Conservation (phyloP, 2,329 filamentous ascomycete genomes). For the Stachybotrys chartarum region DNA sequence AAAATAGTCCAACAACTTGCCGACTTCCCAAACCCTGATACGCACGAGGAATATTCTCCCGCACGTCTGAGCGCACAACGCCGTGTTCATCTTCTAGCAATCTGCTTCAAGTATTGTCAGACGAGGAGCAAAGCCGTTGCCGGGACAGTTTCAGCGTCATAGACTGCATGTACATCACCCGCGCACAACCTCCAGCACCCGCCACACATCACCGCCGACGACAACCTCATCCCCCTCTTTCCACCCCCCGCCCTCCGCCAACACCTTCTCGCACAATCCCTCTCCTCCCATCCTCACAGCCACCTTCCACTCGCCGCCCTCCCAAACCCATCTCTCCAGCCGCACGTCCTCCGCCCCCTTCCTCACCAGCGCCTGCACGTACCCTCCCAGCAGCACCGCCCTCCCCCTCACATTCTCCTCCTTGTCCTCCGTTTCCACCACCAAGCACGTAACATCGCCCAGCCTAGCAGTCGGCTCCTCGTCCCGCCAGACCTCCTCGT, state of each 20-base stretch:
- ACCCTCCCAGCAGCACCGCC: constrained; percentile 45
- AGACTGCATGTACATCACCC: not conserved
- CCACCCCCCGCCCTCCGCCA: constrained; percentile 7
- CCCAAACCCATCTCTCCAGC: constrained; percentile 49
- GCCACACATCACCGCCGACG: constrained; percentile 20
- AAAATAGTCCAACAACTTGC: too few species aligned
- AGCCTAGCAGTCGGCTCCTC: constrained; percentile 19
- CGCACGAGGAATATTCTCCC: too few species aligned
- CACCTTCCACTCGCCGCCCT: constrained; percentile 24
- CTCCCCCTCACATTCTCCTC: constrained; percentile 32
- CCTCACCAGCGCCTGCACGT: constrained; percentile 49
- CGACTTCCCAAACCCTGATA: too few species aligned
- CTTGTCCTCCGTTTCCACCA: constrained; percentile 7
- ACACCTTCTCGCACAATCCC: constrained; percentile 25
- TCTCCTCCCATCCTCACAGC: constrained; percentile 25
- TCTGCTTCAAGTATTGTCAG: too few species aligned
- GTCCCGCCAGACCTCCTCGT: constrained; percentile 63
- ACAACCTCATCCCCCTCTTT: constrained; percentile 12
- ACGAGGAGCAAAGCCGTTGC: too few species aligned
- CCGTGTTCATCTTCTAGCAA: too few species aligned
- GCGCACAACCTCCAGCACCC: constrained; percentile 21
- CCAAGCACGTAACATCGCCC: constrained; percentile 3
- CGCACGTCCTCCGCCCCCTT: constrained; percentile 28
- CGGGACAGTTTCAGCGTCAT: too few species aligned
- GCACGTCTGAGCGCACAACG: too few species aligned